Conservation (phyloP, 768 basidiomycete species). For the Royoungia palumana region DNA sequence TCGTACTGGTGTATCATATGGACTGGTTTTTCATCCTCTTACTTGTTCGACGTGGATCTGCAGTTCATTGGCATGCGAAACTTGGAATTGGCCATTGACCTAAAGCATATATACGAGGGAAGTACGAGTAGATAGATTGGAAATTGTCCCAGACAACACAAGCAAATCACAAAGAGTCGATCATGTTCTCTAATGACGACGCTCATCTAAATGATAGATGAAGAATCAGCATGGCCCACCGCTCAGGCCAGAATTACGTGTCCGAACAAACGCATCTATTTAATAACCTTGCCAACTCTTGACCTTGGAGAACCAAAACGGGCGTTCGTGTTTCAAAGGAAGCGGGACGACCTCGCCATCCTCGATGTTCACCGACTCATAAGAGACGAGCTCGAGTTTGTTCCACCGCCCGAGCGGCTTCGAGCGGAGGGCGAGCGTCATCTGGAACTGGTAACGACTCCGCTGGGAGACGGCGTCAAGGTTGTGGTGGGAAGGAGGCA, state of each 20-base stretch:
- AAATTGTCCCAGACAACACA: neutral
- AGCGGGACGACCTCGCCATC: conserved; percentile 71
- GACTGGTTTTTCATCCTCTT: conserved; percentile 4
- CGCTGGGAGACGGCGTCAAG: conserved; percentile 13
- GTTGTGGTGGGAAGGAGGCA: conserved; percentile 8
- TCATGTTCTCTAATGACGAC: too few relatives aligned
- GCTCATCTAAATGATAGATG: too few relatives aligned
- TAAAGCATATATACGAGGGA: neutral
- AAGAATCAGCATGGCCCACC: too few relatives aligned
- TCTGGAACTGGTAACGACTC: conserved; percentile 64
- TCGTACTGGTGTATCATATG: conserved; percentile 31
- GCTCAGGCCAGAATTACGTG: neutral
- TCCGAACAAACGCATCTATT: neutral
- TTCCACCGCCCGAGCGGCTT: conserved; percentile 80
- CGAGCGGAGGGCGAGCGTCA: conserved; percentile 68
- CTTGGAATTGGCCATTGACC: neutral
- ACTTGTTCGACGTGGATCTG: neutral
- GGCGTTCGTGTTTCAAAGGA: conserved; percentile 74
- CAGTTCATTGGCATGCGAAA: too few relatives aligned
- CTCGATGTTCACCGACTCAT: conserved; percentile 72
- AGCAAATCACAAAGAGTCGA: too few relatives aligned
- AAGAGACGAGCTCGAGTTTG: conserved; percentile 68
- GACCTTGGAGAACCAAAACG: conserved; percentile 95
- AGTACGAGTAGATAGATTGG: neutral
- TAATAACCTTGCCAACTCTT: conserved; percentile 51